Conservation (phyloP, 805 yeast species). For the Ogataea minuta region DNA sequence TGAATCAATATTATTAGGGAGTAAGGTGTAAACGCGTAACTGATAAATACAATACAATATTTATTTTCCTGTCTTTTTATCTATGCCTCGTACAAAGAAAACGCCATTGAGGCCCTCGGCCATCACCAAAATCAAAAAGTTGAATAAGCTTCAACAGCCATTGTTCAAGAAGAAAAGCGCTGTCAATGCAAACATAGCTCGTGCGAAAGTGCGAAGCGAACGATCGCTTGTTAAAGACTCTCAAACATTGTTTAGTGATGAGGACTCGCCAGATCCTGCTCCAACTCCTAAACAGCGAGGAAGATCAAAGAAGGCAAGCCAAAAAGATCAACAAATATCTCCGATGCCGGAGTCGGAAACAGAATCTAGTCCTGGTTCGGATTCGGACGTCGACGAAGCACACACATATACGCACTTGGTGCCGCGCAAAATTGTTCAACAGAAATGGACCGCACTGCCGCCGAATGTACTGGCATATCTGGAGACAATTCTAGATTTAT, state of each 20-base stretch:
- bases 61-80: not conserved
- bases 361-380: not conserved
- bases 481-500: constrained; percentile 19
- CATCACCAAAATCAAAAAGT: constrained; percentile 11
- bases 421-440: constrained; percentile 16
- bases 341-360: constrained; percentile 8
- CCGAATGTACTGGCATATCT: constrained; percentile 15
- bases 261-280: constrained; percentile 14
- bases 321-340: not conserved
- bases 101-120: constrained; percentile 21
- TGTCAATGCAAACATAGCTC: constrained; percentile 1
- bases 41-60: not conserved
- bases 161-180: constrained; percentile 4
- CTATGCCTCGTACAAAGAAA: constrained; percentile 9
- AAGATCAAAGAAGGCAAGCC: not conserved
- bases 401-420: constrained; percentile 15
- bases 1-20: not conserved
- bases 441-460: constrained; percentile 22
- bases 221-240: constrained; percentile 20
- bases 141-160: constrained; percentile 7
- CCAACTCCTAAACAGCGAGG: not conserved
- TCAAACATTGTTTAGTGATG: constrained; percentile 23
- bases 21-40: constrained; percentile 8
- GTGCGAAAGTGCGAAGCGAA: constrained; percentile 4
- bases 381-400: constrained; percentile 5